Evolutionary conservation across 2,329 filamentous ascomycete genomes (phyloP), one percentile per base, ranked within the genome.

Genomic region (Colletotrichum coccodes): DNA sequence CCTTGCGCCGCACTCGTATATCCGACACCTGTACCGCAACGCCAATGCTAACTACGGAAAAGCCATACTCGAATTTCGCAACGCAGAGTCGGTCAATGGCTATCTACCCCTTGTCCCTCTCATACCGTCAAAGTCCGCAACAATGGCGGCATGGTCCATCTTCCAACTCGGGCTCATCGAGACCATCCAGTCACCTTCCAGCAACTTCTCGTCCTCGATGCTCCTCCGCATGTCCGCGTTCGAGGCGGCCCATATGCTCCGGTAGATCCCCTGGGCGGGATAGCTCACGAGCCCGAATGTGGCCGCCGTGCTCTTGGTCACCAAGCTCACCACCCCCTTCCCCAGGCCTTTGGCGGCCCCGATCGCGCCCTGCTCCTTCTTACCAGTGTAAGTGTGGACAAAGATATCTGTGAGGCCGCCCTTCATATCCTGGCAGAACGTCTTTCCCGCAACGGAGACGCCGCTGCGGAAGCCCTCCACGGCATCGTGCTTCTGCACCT

Each of bases 101-200:
- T 18, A 63, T n/a, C 36, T 23, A 1, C 64, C 64, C 47, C 57
- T 53, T 1, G 23, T 47, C 26, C 57, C 63, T 4, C 58, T 36
- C n/a, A 70, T 46, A 16, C 68, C 64, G 11, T 71, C 70, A 54
- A 72, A 71, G 32, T 72, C 70, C 40, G 64, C 56, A 16, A 70
- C 54, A 28, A 71, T 70, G n/a, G 62, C 71, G 1, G 61, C 42
- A 28, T 70, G 59, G 30, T 72, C 64, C 47, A 52, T 66, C 28
- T 65, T 71, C 60, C 65, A 70, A 4, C 28, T 23, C 23, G 59
- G 53, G 12, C 42, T 68, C 56, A 62, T 70, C 14, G 58, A 58
- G 8, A 70, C 60, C n/a, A 71, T 36, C 71, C 70, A 72, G 6
- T 71, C 62, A 4, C 71, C 71, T 21, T 71, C 69, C 3, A 57